Evolutionary conservation across 176 grass and related monocot species (phyloP), one percentile per base, ranked within the genome.

Genomic region (Lolium rigidum): DNA sequence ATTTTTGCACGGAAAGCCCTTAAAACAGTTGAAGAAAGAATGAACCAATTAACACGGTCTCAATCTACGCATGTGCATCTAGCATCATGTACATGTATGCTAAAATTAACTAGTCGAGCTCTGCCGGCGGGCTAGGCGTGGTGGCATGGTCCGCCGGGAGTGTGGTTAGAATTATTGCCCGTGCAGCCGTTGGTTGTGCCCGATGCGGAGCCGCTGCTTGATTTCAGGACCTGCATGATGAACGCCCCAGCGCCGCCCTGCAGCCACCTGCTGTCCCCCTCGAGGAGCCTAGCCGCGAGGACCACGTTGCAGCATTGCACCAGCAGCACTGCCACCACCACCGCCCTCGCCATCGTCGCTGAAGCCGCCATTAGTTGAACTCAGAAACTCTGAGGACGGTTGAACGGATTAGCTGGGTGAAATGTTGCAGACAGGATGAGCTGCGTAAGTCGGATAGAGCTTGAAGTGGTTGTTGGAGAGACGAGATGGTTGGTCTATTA

Each of bases 261-360:
- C 41, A 72, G 39, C 69, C 69, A 72, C 0, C 41, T 10, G 10
- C 41, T 10, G 41, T 48, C 20, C 0, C 73, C 73, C 15, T 12
- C 47, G 0, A 84, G 35, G 17, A 74, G 71, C 46, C 82, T 65
- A 11, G 71, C 82, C 25, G 71, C 28, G 1, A 52, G 6, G 26
- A 25, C 62, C 17, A 24, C 18, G 57, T 84, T 84, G 58, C 72
- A 85, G 31, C 48, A 85, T 16, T 85, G 73, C 60, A 85, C 3
- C 8, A 85, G 20, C 31, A 85, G 26, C 2, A 85, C 60, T 59
- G 73, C 83, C 18, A 77, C 14, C 74, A 78, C 46, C 74, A 68
- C 47, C 46, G 11, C 46, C 83, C 20, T 56, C n/a, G 35, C 61
- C 74, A 67, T 13, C 4, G 10, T 68, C 18, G 66, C 31, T 9